Percentiles rank a stretch among this genome's conserved stretches.
These are phyloP conservation scores for Plasmodium blacklocki DNA, from an alignment of 169 alveolate genomes.

Conservation along the genomic window DNA sequence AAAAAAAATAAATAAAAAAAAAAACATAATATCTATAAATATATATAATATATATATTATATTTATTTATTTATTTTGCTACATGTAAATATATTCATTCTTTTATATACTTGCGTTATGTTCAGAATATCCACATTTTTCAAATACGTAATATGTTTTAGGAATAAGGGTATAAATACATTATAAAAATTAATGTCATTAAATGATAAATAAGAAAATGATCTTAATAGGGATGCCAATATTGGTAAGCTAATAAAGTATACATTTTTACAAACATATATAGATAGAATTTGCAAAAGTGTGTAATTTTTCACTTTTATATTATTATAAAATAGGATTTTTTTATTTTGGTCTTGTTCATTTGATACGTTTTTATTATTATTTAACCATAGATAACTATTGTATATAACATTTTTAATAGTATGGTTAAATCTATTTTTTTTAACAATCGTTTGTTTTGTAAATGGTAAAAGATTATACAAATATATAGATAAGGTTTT, in stretches of 20 bases:
- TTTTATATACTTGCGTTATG: constrained; percentile 64
- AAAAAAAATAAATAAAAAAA: neutral
- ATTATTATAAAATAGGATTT: constrained; percentile 6
- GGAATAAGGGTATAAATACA: constrained; percentile 65
- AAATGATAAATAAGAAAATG: constrained; percentile 58
- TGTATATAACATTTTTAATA: constrained; percentile 54
- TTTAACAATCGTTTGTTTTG: constrained; percentile 28
- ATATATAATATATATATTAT: constrained; percentile 21
- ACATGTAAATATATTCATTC: neutral
- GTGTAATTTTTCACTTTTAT: constrained; percentile 58
- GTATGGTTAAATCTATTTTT: constrained; percentile 74
- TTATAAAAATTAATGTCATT: constrained; percentile 44
- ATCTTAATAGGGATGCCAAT: constrained; percentile 56
- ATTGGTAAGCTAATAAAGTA: constrained; percentile 67
- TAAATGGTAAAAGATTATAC: constrained; percentile 33
- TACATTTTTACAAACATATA: constrained; percentile 72
- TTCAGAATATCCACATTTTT: constrained; percentile 63
- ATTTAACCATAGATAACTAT: constrained; percentile 60
- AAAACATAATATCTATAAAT: neutral
- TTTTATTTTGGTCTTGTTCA: constrained; percentile 15
- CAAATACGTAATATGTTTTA: constrained; percentile 47
- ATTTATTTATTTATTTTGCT: constrained; percentile 3
- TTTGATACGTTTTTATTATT: constrained; percentile 12
- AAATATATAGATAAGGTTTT: constrained; percentile 27
- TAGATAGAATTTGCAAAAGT: constrained; percentile 56